These are phyloP conservation scores for Neoarthrinium moseri DNA, from an alignment of 2,329 filamentous ascomycete species.

Conservation along the genomic window DNA sequence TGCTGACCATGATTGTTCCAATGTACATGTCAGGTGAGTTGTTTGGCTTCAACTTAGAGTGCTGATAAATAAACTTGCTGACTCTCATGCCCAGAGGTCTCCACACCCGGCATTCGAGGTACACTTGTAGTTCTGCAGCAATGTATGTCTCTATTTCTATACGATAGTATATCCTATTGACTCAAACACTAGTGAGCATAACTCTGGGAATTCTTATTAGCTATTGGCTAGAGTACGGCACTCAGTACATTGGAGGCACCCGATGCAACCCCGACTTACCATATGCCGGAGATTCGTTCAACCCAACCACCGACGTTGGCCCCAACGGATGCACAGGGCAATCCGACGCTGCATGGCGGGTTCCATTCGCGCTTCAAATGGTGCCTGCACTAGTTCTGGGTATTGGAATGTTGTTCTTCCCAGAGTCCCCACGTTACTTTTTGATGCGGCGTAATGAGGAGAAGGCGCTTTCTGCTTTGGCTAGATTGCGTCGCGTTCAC, in stretches of 20 bases:
- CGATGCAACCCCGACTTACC: slow-evolving; percentile 45
- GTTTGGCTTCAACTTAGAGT: slow-evolving; percentile 19
- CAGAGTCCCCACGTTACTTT: slow-evolving; percentile 45
- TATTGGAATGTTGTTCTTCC: slow-evolving; percentile 41
- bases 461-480: slow-evolving; percentile 28
- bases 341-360: slow-evolving; percentile 41
- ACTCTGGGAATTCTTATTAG: slow-evolving; percentile 40
- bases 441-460: slow-evolving; percentile 38
- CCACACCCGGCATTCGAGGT: slow-evolving; percentile 46
- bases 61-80: slow-evolving; percentile 39
- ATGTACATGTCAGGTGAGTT: slow-evolving; percentile 22
- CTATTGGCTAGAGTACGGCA: slow-evolving; percentile 42
- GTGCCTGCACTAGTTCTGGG: slow-evolving; percentile 36
- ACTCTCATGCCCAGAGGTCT: slow-evolving; percentile 37
- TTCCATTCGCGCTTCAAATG: slow-evolving; percentile 47
- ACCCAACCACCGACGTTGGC: slow-evolving; percentile 40
- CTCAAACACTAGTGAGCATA: slow-evolving; percentile 29
- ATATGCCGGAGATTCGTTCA: slow-evolving; percentile 46
- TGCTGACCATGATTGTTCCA: slow-evolving; percentile 31
- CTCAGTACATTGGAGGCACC: slow-evolving; percentile 39
- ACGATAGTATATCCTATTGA: neutral
- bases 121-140: slow-evolving; percentile 44
- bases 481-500: slow-evolving; percentile 30
- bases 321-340: slow-evolving; percentile 41
- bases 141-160: neutral